Base-by-base conservation (phyloP, 805 yeast species). In the Saturnispora hagleri region DNA sequence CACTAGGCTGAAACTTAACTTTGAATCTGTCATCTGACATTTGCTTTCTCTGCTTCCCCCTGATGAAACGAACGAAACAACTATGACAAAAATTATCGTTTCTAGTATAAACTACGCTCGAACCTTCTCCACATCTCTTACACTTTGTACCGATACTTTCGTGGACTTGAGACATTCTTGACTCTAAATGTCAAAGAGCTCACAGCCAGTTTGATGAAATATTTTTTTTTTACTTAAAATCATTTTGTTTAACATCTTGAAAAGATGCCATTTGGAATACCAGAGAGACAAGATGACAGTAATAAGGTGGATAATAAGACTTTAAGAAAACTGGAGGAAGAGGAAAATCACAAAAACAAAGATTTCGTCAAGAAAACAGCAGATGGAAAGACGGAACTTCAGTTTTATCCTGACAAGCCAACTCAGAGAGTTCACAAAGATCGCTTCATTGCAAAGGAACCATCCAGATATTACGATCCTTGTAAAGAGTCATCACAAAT, bases 391-490 rank as follows among this genome's bases (percentile, higher is more conserved):
- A 62, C 69, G 0, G 80, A 80, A 3, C 71, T 72, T 64, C 82
- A 81, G 62, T 84, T 80, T 62, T 89, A 86, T 61, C 98, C 98
- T 0, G 99, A 93, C 58, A 81, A 82, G 51, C 98, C 98, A 24
- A 81, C 85, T 8, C 79, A 82, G 40, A 76, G 79, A 49, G 69
- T 79, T 26, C 90, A 87, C 63, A 82, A 81, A 61, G 77, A 77
- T 55, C 73, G 80, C 53, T 89, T 89, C 73, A 73, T 81, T 1
- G 69, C 79, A 17, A 90, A 91, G 61, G 90, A 79, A 34, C 84
- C 95, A 3, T 83, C 95, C 6, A 80, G 85, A 63, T 93, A 75
- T 66, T 91, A 85, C 62, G 97, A 91, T 64, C 99, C 99, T 0
- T 91, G 99, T 67, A 85, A 82, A 46, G 93, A 89, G 62, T 82